Evolutionary conservation across 2,329 filamentous ascomycete genomes (phyloP).

Genomic region (Pestalotiopsis sp.): DNA sequence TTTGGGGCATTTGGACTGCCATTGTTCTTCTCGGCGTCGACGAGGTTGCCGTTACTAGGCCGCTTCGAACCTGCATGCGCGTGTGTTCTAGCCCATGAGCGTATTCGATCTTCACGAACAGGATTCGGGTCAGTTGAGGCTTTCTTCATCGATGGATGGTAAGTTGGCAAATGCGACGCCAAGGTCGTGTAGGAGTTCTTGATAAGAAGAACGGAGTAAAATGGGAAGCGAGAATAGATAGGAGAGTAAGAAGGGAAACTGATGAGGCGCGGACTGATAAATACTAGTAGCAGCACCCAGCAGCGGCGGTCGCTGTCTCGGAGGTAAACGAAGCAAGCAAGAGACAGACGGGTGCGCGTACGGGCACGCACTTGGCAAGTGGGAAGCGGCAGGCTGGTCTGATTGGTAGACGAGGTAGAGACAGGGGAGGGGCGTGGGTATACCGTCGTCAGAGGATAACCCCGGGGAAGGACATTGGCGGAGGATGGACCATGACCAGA

Average conservation of each 20-base stretch:
- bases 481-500: not conserved
- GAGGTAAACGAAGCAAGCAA: not conserved
- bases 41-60: constrained; percentile 41
- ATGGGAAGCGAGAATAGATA: not conserved
- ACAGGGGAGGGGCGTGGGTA: not conserved
- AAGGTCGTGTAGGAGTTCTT: constrained; percentile 18
- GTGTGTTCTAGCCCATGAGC: constrained; percentile 56
- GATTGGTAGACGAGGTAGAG: too few relatives aligned
- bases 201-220: not conserved
- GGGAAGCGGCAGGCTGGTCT: too few relatives aligned
- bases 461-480: not conserved
- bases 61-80: constrained; percentile 55
- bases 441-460: not conserved
- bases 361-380: not conserved
- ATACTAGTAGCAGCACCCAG: not conserved
- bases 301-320: not conserved
- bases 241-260: not conserved
- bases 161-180: constrained; percentile 36
- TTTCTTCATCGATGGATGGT: constrained; percentile 62
- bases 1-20: constrained; percentile 21
- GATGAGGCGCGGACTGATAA: not conserved
- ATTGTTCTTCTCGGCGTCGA: constrained; percentile 21
- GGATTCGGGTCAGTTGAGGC: constrained; percentile 48
- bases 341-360: not conserved
- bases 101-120: constrained; percentile 58